Evolutionary conservation across 805 yeast genomes (phyloP), one percentile per base, ranked within the genome.

Genomic region (Komagataella phaffii): DNA sequence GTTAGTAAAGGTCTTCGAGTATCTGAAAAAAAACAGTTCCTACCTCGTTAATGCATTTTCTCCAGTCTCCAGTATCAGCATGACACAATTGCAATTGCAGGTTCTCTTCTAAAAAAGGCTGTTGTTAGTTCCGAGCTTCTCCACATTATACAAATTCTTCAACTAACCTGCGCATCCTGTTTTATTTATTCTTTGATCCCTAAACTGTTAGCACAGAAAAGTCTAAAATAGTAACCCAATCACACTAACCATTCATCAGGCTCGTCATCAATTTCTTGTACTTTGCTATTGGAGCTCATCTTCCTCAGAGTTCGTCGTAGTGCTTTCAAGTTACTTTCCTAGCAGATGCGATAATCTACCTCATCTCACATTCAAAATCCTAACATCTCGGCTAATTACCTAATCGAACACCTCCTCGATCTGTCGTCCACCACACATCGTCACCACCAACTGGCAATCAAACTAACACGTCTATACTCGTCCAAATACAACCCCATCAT

Each of bases 61-160:
- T 67, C 96, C 96, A 87, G 61, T 87, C 95, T 24, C 79, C 79
- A 1, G 82, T 83, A 53, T 85, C 95, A 3, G 88, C 89, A 61
- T 84, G 89, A 57, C 96, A 87, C 40, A 86, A 65, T 50, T 83
- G 87, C 36, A 87, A 67, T 14, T 78, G 78, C 60, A 81, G 64
- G 58, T 87, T 87, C 60, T 87, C 90, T 30, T 75, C 84, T 30
- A 30, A 30, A 8, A 14, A 14, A 10, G 40, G 6, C 10, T 21
- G 69, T 23, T 14, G 30, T 24, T 36, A 48, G 45, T 36, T 19
- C n/a, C 7, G 17, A 17, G 47, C 21, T 6, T 14, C 6, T 14
- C 14, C 14, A 10, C 40, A 30, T 18, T 24, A 18, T 40, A 19
- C 10, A 12, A 8, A n/a, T 19, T 5, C n/a, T 21, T 8, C 7